These are phyloP conservation scores for Fusarium stilboides DNA, from an alignment of 2,329 filamentous ascomycete genomes.

Conservation along the genomic window DNA sequence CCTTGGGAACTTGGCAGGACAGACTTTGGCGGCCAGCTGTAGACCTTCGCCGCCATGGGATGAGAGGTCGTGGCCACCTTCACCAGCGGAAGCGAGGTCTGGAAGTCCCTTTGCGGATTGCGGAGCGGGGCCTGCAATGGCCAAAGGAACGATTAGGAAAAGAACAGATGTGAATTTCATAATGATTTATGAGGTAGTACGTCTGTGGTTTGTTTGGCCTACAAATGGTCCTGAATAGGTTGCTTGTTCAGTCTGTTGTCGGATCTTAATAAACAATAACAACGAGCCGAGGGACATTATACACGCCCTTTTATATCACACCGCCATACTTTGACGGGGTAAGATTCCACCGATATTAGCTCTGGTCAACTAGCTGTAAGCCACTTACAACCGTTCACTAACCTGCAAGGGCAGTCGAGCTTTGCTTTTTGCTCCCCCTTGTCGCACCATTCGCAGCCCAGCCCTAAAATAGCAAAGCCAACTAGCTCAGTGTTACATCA, in stretches of 20 bases:
- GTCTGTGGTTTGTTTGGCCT: too few relatives aligned
- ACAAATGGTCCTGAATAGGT: too few relatives aligned
- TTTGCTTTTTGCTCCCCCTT: not conserved
- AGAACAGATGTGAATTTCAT: conserved; percentile 27
- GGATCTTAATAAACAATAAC: not conserved
- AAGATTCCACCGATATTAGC: conserved; percentile 20
- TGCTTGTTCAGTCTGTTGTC: too few relatives aligned
- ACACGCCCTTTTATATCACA: conserved; percentile 13
- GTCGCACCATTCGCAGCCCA: conserved; percentile 3
- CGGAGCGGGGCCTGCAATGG: conserved; percentile 13
- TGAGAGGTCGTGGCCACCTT: conserved; percentile 17
- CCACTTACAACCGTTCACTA: not conserved
- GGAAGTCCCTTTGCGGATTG: conserved; percentile 22
- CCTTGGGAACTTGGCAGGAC: conserved; percentile 33
- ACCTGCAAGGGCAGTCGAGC: not conserved
- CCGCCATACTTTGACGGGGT: not conserved
- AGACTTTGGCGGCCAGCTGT: conserved; percentile 13
- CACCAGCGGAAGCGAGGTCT: conserved; percentile 16
- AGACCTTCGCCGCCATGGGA: not conserved
- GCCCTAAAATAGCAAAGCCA: conserved; percentile 8
- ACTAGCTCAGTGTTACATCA: not conserved
- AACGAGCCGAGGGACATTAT: not conserved
- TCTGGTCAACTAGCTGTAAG: not conserved
- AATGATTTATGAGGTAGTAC: not conserved
- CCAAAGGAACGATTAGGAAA: conserved; percentile 23